Conservation (phyloP, 1,284 basidiomycete species). For the Boletellus deceptivus region DNA sequence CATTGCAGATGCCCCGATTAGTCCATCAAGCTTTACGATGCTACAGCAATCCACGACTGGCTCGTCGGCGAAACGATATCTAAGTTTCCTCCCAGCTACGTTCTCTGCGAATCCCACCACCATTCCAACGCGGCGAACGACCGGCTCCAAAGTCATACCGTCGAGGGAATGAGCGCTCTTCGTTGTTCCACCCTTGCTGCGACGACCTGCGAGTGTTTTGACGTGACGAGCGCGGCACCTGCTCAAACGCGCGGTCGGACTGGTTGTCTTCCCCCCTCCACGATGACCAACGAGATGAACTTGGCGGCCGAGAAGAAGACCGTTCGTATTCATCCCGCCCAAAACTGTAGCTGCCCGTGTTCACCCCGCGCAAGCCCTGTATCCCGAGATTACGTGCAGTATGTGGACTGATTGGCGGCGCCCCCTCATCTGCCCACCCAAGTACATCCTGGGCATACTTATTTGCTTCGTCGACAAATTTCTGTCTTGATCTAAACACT, state of each 20-base stretch:
- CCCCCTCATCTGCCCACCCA: slow-evolving; percentile 38
- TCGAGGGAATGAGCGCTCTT: slow-evolving; percentile 6
- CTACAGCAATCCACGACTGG: too few relatives aligned
- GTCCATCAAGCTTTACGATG: too few relatives aligned
- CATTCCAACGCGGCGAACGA: slow-evolving; percentile 3
- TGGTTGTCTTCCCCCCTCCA: slow-evolving; percentile 9
- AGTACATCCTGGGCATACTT: slow-evolving; percentile 45
- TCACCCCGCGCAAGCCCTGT: slow-evolving; percentile 48
- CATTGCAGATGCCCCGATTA: too few relatives aligned
- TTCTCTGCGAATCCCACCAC: slow-evolving; percentile 2
- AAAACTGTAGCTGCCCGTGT: slow-evolving; percentile 16
- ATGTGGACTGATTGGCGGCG: slow-evolving; percentile 48
- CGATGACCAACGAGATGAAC: slow-evolving; percentile 10
- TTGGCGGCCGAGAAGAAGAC: slow-evolving; percentile 7
- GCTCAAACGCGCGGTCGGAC: neutral
- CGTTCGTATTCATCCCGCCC: slow-evolving; percentile 2
- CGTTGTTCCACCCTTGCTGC: neutral
- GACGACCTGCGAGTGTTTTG: slow-evolving; percentile 1
- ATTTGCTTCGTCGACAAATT: slow-evolving; percentile 45
- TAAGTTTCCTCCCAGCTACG: slow-evolving; percentile 11
- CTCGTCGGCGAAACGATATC: neutral
- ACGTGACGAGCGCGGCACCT: slow-evolving; percentile 5
- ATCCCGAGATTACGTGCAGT: slow-evolving; percentile 63
- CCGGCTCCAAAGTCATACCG: slow-evolving; percentile 8
- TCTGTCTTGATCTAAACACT: slow-evolving; percentile 41